phyloP scores from a whole-genome alignment of 768 basidiomycete genomes.

The Boletus bicolor region DNA sequence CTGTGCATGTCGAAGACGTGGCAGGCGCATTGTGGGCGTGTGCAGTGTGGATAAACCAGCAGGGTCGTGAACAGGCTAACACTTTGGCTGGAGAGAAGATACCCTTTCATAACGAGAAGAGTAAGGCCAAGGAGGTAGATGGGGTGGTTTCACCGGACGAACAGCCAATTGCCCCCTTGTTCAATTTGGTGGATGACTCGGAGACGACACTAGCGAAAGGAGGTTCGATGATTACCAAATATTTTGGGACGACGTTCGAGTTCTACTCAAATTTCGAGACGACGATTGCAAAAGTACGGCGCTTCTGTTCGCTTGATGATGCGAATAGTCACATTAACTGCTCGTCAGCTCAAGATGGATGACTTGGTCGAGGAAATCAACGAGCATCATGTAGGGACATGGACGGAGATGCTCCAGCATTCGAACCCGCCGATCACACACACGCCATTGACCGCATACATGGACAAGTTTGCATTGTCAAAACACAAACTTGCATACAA shows the following conservation, averaged over 20 bases:
- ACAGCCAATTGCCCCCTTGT: slow-evolving; percentile 70
- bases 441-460: slow-evolving; percentile 73
- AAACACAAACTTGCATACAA: slow-evolving; percentile 67
- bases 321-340: not conserved
- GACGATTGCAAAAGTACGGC: slow-evolving; percentile 58
- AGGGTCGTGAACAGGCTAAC: slow-evolving; percentile 65
- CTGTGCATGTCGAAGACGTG: slow-evolving; percentile 75
- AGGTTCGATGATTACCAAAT: slow-evolving; percentile 61
- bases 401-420: slow-evolving; percentile 75
- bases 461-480: slow-evolving; percentile 68
- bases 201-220: slow-evolving; percentile 65
- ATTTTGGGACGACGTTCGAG: slow-evolving; percentile 78
- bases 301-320: slow-evolving; percentile 3
- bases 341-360: slow-evolving; percentile 54
- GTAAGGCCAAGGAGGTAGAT: slow-evolving; percentile 58
- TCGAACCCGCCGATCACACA: slow-evolving; percentile 71
- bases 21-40: slow-evolving; percentile 75
- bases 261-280: slow-evolving; percentile 73
- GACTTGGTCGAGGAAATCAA: slow-evolving; percentile 81
- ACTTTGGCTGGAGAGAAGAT: slow-evolving; percentile 42
- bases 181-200: slow-evolving; percentile 82
- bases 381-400: slow-evolving; percentile 75
- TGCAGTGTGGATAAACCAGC: slow-evolving; percentile 67
- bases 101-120: slow-evolving; percentile 57
- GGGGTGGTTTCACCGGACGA: slow-evolving; percentile 55